Base-by-base conservation (phyloP, 495 filamentous ascomycete species). In the Xylaria grammica region DNA sequence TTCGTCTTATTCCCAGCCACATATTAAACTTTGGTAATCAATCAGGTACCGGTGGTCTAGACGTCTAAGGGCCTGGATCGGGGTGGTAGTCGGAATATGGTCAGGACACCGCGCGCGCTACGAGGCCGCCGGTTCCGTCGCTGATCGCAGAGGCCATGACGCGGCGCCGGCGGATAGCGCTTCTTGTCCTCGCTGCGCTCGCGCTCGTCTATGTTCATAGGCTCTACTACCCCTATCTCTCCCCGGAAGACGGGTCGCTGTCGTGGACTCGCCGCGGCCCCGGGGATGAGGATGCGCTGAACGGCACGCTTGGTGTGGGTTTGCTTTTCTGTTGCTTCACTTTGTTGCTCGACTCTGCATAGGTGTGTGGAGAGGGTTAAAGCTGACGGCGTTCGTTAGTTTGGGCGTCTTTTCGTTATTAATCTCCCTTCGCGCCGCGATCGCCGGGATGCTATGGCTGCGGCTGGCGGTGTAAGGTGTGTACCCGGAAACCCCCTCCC, bases 371-470 rank as follows among this genome's bases (percentile, higher is more conserved):
- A n/a, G n/a, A n/a, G n/a, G n/a, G n/a, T n/a, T n/a, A n/a, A n/a
- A n/a, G n/a, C 40, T 42, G 40, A 42, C 17, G 40, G 3, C 8
- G 15, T 42, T 7, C 15, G 3, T 42, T 48, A 89, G 86, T 88
- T 90, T 65, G 70, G 84, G 49, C 81, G 86, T 59, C 77, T 90
- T 29, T 85, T 87, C 65, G 86, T 87, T 49, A 82, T 91, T 52
- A 87, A 85, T 50, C 75, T 91, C 30, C 82, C 84, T 4, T 77
- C 79, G 22, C 79, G 89, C 20, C 82, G 83, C 8, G 89, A 91
- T 65, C 85, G 87, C 30, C 84, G 85, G 24, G 87, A 91, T 78
- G 84, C 80, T 10, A 78, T 90, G 54, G 74, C 76, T 2, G 71
- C 89, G 2, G 79, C 83, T 1, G 82, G 86, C 4, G 81, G 81